Evolutionary conservation across 1,284 basidiomycete species (phyloP), one percentile per base, ranked within the genome.

Genomic region (Cystobasidiaceae sp.): DNA sequence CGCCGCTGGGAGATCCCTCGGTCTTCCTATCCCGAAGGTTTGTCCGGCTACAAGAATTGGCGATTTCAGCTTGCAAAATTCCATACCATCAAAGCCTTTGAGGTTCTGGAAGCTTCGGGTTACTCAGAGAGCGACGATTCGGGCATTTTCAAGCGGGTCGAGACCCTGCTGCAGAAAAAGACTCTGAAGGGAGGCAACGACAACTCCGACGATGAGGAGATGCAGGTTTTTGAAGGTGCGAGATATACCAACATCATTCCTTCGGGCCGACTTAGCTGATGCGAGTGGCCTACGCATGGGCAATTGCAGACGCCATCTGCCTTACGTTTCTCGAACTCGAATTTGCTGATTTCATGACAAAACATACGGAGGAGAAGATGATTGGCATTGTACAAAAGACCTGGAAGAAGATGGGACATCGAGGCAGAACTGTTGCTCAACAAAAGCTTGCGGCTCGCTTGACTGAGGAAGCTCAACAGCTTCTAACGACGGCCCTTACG

Each of bases 331-430:
- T 66, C 11, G 39, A 66, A 25, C 27, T 66, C 27, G 63, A 66
- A 41, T 66, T 66, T 21, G 46, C 55, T 19, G 63, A 66, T 17
- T 66, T 66, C 30, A 45, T 54, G 39, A 45, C 37, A 37, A 57
- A 66, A 33, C 63, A 66, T 41, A 56, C 59, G 43, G 55, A 58
- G 48, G 63, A 50, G 3, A 59, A 66, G 44, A 56, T 59, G 54
- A 46, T 66, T 15, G n/a, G 27, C 19, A 59, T 66, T n/a, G 63
- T 66, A 28, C 63, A 66, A 25, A 66, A 66, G 63, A 66, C 63
- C 1, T 66, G 63, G 63, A 51, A 44, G 33, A 66, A 66, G 39
- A 66, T 66, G 63, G 63, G 63, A 23, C 55, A 66, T 19, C 27
- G 46, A 41, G 63, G 63, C 25, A 33, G 48, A 46, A 32, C 33